Base-by-base conservation (phyloP, 164 flowering plant species). In the Tetrastigma voinierianum region DNA sequence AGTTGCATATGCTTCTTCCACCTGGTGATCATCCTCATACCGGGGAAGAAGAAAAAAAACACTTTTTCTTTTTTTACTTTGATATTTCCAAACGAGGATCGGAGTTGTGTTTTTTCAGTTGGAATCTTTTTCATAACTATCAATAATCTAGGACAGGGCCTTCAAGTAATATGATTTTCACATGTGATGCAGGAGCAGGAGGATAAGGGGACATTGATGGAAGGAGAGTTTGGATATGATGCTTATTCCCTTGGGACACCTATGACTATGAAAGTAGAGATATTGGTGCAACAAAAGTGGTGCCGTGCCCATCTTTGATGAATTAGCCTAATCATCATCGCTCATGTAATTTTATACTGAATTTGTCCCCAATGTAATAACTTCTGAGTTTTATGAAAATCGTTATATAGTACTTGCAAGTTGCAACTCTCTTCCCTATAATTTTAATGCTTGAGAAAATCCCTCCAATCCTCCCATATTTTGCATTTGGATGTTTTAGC, bases 151-250 rank as follows among this genome's bases (percentile, higher is more conserved):
- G 40, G 40, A 3, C 46, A 19, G 32, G n/a, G 14, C 58, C 19
- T 59, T 61, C 21, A 43, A 32, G 1, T 57, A 46, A 61, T 18
- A 21, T 47, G 49, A 21, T 10, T 56, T 48, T 44, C 24, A 56
- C 9, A 14, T 63, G 25, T 73, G 60, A 59, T 73, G 70, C 82
- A 82, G 86, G 83, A 76, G 24, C 77, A 74, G 61, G n/a, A n/a
- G n/a, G 74, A 72, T 21, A 67, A 72, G 48, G 25, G 32, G 58
- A 59, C 55, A 10, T 18, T 68, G 10, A 47, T 65, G 69, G 83
- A 71, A 23, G 82, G 74, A 32, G 81, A 76, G 16, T 59, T 73
- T 8, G 80, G 76, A 14, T 71, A 60, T 54, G 59, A 61, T 57
- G 25, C 59, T 51, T 77, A 58, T 65, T 60, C 76, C 48, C 63